Evolutionary conservation across 495 filamentous ascomycete species (phyloP).

Genomic region (Penicillium canariense): DNA sequence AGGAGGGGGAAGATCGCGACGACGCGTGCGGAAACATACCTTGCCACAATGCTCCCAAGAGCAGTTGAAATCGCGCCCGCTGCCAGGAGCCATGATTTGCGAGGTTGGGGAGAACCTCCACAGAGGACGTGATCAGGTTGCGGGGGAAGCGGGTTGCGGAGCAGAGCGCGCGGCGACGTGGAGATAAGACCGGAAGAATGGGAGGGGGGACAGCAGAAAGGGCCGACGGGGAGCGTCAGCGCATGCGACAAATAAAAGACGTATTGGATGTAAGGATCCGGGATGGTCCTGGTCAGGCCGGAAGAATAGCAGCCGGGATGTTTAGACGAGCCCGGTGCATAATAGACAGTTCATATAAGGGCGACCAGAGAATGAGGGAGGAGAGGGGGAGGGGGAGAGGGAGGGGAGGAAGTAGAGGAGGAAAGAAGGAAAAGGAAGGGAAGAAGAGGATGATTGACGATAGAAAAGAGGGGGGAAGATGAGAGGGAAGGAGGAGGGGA

Average conservation of each 20-base stretch:
- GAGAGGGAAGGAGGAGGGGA: conserved; percentile 2
- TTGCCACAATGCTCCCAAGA: conserved; percentile 48
- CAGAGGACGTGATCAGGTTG: conserved; percentile 9
- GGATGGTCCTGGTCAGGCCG: conserved; percentile 22
- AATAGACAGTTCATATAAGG: conserved; percentile 19
- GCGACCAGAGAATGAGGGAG: neutral
- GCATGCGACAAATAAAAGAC: conserved; percentile 15
- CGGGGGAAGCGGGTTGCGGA: conserved; percentile 23
- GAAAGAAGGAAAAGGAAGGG: neutral
- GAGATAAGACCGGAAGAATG: neutral
- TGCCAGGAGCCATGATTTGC: conserved; percentile 42
- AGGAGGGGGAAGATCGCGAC: neutral
- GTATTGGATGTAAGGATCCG: conserved; percentile 4
- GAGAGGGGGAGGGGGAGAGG: conserved; percentile 2
- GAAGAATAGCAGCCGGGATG: conserved; percentile 21
- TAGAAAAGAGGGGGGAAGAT: conserved; percentile 5
- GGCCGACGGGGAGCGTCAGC: conserved; percentile 8
- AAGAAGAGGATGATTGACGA: conserved; percentile 2
- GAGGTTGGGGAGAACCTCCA: neutral
- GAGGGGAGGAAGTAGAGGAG: conserved; percentile 2
- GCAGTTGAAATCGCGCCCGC: conserved; percentile 47
- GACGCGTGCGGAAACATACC: conserved; percentile 24
- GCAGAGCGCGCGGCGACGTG: conserved; percentile 1
- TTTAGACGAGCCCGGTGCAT: conserved; percentile 19
- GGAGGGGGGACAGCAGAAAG: neutral